phyloP scores from a whole-genome alignment of 2,329 filamentous ascomycete species.

The Verticillium nonalfalfae region DNA sequence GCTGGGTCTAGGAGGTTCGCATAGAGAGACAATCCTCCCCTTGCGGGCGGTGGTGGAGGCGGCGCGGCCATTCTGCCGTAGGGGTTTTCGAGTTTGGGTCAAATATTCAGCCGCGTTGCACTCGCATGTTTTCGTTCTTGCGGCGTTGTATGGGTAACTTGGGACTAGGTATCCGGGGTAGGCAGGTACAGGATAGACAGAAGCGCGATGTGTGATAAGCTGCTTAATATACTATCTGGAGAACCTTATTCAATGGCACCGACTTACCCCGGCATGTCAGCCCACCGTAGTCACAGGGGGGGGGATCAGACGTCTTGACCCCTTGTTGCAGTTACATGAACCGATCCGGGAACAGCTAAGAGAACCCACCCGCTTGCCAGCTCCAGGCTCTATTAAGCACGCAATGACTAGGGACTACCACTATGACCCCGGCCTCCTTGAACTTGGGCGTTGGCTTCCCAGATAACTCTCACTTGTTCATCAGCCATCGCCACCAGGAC shows the following conservation, averaged over 20 bases:
- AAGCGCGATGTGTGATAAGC: no score
- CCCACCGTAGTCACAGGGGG: not conserved
- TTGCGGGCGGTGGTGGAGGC: constrained; percentile 32
- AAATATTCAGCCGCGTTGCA: no score
- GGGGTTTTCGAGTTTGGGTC: no score
- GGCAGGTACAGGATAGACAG: no score
- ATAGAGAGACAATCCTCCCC: constrained; percentile 66
- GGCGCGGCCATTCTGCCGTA: constrained; percentile 16
- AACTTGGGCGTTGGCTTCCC: not conserved
- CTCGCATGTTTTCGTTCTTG: not conserved
- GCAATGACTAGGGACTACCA: not conserved
- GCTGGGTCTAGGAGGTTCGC: constrained; percentile 71
- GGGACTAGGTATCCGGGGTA: no score
- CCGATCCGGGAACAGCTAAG: not conserved
- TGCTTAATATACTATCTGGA: no score
- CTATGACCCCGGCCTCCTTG: not conserved
- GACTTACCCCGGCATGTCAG: not conserved
- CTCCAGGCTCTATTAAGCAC: not conserved
- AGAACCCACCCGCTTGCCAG: not conserved
- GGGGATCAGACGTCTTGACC: not conserved
- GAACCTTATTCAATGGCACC: not conserved
- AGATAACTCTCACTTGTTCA: not conserved
- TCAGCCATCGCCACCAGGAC: not conserved
- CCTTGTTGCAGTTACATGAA: not conserved
- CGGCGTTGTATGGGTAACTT: no score